phyloP scores from a whole-genome alignment of 768 basidiomycete species.

The Boletus sp. region DNA sequence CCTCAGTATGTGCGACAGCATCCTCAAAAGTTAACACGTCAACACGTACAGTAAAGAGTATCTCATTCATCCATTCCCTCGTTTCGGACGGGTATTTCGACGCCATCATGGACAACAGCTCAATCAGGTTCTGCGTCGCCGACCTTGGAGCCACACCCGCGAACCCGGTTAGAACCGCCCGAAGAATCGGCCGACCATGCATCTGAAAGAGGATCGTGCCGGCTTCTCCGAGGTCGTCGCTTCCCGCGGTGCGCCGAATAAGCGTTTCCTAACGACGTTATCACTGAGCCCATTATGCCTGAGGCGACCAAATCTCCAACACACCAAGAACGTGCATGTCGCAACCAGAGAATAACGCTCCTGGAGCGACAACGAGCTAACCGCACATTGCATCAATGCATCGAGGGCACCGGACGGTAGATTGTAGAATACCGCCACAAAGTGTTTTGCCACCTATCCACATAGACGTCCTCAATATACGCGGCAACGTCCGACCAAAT shows the following conservation, averaged over 20 bases:
- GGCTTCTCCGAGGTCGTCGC: slow-evolving; percentile 56
- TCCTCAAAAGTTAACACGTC: slow-evolving; percentile 8
- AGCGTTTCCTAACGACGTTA: slow-evolving; percentile 48
- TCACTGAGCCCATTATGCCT: neutral
- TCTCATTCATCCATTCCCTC: slow-evolving; percentile 68
- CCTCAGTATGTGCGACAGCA: neutral
- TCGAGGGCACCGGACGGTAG: slow-evolving; percentile 62
- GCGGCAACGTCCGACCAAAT: neutral
- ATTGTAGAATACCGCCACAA: slow-evolving; percentile 55
- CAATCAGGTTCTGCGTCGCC: slow-evolving; percentile 78
- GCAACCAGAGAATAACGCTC: slow-evolving; percentile 84
- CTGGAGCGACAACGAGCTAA: slow-evolving; percentile 64
- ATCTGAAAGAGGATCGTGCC: slow-evolving; percentile 47
- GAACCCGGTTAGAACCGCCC: slow-evolving; percentile 73
- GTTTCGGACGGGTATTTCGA: slow-evolving; percentile 53
- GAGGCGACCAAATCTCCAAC: slow-evolving; percentile 24
- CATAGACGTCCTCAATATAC: neutral
- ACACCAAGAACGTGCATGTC: slow-evolving; percentile 78
- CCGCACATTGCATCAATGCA: slow-evolving; percentile 66
- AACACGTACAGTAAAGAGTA: slow-evolving; percentile 58
- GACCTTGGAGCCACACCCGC: slow-evolving; percentile 84
- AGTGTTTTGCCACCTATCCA: slow-evolving; percentile 50
- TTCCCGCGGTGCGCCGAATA: slow-evolving; percentile 60
- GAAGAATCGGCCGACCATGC: slow-evolving; percentile 67
- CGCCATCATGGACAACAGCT: slow-evolving; percentile 68